Evolutionary conservation across 306 rosid species (phyloP).

Genomic region (Canavalia ensiformis): DNA sequence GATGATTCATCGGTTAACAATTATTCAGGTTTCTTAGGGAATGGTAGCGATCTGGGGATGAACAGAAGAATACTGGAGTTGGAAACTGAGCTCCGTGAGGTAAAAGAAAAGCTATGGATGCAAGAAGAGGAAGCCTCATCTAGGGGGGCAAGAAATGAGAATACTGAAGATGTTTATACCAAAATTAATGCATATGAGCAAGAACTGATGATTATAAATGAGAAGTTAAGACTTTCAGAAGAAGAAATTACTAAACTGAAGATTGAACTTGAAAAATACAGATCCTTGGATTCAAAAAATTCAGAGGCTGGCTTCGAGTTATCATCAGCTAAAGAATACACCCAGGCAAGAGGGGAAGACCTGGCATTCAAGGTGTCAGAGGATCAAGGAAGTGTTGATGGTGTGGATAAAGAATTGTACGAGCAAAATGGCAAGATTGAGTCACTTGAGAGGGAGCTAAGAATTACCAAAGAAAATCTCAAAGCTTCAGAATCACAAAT

Average conservation of each 20-base stretch:
- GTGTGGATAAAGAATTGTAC: constrained; percentile 43
- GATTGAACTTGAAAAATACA: constrained; percentile 58
- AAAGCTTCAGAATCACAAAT: constrained; percentile 67
- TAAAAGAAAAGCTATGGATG: constrained; percentile 74
- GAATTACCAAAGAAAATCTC: constrained; percentile 64
- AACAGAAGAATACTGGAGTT: constrained; percentile 74
- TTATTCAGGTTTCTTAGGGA: constrained; percentile 61
- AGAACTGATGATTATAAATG: constrained; percentile 68
- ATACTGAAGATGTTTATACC: constrained; percentile 55
- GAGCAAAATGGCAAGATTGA: constrained; percentile 52
- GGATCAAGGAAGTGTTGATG: constrained; percentile 45
- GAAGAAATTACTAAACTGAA: constrained; percentile 69
- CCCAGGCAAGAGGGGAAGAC: constrained; percentile 41
- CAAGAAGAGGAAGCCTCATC: constrained; percentile 69
- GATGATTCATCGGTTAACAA: constrained; percentile 94
- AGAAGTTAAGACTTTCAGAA: constrained; percentile 65
- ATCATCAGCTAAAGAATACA: constrained; percentile 44
- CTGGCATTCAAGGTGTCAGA: constrained; percentile 9
- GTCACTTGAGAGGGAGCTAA: constrained; percentile 65
- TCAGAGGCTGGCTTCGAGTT: constrained; percentile 34
- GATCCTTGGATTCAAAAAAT: constrained; percentile 46
- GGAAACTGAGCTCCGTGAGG: constrained; percentile 87
- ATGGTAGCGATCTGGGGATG: constrained; percentile 62
- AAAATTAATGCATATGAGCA: constrained; percentile 66
- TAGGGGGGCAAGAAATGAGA: constrained; percentile 55